phyloP scores from a whole-genome alignment of 1,284 basidiomycete species.

The Xerocomus cyaneibrunnescens region DNA sequence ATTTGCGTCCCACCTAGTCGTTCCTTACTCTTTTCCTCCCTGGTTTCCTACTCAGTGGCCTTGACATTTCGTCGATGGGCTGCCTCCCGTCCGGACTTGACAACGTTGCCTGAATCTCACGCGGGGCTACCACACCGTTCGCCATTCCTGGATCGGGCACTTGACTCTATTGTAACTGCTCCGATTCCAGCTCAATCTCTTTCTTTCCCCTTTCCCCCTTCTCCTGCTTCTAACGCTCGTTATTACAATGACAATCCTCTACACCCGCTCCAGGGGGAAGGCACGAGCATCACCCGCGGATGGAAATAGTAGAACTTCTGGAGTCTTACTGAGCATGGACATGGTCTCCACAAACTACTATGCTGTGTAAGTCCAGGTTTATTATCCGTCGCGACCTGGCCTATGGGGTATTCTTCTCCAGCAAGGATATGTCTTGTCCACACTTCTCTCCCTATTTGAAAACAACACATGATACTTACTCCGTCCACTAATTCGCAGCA shows the following conservation, averaged over 20 bases:
- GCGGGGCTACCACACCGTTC: conserved; percentile 15
- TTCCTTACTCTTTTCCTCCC: neutral
- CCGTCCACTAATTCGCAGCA: conserved; percentile 37
- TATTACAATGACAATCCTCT: conserved; percentile 14
- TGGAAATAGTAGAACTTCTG: conserved; percentile 43
- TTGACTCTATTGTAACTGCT: neutral
- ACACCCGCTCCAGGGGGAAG: conserved; percentile 10
- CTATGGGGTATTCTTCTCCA: neutral
- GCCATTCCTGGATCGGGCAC: neutral
- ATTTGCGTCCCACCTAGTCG: neutral
- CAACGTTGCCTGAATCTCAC: conserved; percentile 23
- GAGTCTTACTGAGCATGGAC: conserved; percentile 52
- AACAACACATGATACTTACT: neutral
- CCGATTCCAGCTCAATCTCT: neutral
- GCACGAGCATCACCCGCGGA: conserved; percentile 26
- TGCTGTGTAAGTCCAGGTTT: conserved; percentile 47
- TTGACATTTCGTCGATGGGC: conserved; percentile 23
- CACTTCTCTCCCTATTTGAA: neutral
- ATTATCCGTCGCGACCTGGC: neutral
- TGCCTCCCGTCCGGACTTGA: neutral
- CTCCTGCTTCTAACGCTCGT: neutral
- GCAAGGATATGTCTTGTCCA: neutral
- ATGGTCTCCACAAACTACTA: conserved; percentile 50
- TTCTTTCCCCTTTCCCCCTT: neutral
- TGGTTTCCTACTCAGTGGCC: neutral